Evolutionary conservation across 1,284 basidiomycete species (phyloP).

Genomic region (Termitomyces sp.): DNA sequence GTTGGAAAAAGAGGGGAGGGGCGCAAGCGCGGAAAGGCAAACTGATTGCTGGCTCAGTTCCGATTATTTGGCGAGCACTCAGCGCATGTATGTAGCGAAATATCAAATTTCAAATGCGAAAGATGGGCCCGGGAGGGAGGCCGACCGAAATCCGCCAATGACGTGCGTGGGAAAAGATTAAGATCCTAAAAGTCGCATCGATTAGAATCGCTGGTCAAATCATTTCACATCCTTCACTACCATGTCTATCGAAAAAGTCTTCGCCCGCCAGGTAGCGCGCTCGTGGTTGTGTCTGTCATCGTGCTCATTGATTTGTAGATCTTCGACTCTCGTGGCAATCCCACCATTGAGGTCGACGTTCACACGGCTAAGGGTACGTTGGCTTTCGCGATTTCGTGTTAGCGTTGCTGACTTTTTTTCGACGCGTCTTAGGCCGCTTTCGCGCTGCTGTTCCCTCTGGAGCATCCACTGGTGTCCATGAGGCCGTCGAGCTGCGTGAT

Average conservation of each 20-base stretch:
- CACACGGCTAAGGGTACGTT: slow-evolving; percentile 75
- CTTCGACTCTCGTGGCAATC: slow-evolving; percentile 96
- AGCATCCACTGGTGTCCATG: slow-evolving; percentile 97
- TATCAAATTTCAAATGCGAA: slow-evolving; percentile 8
- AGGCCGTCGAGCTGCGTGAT: slow-evolving; percentile 98
- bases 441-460: slow-evolving; percentile 96
- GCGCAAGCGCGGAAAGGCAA: slow-evolving; percentile 32
- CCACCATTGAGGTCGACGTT: slow-evolving; percentile 94
- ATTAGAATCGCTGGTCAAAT: slow-evolving; percentile 21
- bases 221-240: slow-evolving; percentile 31
- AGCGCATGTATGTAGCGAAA: slow-evolving; percentile 2
- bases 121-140: background rate
- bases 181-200: slow-evolving; percentile 21
- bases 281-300: slow-evolving; percentile 7
- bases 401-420: slow-evolving; percentile 9
- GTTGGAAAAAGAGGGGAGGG: slow-evolving; percentile 43
- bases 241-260: slow-evolving; percentile 86
- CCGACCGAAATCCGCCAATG: slow-evolving; percentile 4
- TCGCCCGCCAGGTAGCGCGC: slow-evolving; percentile 75
- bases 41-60: slow-evolving; percentile 6
- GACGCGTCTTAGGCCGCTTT: slow-evolving; percentile 69
- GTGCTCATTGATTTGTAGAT: slow-evolving; percentile 52
- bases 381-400: slow-evolving; percentile 18
- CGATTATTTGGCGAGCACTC: slow-evolving; percentile 6
- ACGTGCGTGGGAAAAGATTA: slow-evolving; percentile 19